These are phyloP conservation scores for Salix suchowensis DNA, from an alignment of 345 rosid genomes.

Conservation along the genomic window DNA sequence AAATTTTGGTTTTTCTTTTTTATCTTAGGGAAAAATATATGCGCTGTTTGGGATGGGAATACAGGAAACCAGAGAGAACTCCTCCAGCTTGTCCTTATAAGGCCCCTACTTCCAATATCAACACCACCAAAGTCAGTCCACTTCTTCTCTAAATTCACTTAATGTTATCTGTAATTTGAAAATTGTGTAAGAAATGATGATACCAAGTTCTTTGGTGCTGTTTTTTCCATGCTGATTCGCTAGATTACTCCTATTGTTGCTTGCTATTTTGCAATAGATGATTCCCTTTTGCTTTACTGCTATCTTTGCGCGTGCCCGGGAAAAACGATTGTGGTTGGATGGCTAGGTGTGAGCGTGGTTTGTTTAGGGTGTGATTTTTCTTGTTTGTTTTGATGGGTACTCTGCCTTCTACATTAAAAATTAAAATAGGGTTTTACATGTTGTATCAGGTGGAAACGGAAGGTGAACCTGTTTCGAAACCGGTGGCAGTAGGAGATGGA, in stretches of 20 bases:
- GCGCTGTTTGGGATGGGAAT: conserved; percentile 89
- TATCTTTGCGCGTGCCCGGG: neutral
- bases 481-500: neutral
- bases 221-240: no score
- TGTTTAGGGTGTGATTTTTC: neutral
- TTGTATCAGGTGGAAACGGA: conserved; percentile 3
- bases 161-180: no score
- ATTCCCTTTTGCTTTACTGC: neutral
- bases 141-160: no score
- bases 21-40: conserved; percentile 60
- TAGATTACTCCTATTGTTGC: no score
- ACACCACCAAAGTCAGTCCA: no score
- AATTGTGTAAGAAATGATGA: no score
- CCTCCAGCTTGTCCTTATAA: conserved; percentile 88
- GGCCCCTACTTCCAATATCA: conserved; percentile 34
- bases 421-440: neutral
- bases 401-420: neutral
- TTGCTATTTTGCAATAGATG: neutral
- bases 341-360: no score
- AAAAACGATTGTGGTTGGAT: neutral
- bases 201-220: no score
- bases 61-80: conserved; percentile 75
- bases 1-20: neutral
- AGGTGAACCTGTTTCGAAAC: neutral
- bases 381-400: neutral